Percentiles rank a stretch among this genome's conserved stretches.
phyloP scores from a whole-genome alignment of 1,139 yeast genomes.

The Blastobotrys aristatus region DNA sequence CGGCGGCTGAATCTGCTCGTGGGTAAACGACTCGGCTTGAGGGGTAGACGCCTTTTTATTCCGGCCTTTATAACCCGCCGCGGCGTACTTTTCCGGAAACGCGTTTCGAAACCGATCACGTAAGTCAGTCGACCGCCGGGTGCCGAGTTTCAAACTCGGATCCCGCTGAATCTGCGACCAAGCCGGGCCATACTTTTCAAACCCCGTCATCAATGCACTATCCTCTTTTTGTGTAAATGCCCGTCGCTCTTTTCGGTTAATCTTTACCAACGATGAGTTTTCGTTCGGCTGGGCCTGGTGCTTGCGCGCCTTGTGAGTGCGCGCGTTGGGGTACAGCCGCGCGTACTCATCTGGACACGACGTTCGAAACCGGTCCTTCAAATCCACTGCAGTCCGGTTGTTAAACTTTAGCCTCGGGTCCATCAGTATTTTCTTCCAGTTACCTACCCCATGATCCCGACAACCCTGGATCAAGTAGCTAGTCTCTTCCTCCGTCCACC shows the following conservation, averaged over 20 bases:
- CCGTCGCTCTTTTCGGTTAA: conserved; percentile 41
- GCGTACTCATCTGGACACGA: conserved; percentile 43
- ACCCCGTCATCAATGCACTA: conserved; percentile 60
- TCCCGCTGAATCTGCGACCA: conserved; percentile 76
- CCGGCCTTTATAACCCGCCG: conserved; percentile 42
- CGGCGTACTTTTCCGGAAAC: conserved; percentile 41
- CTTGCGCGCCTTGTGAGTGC: conserved; percentile 31
- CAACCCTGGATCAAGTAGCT: conserved; percentile 41
- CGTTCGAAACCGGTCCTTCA: conserved; percentile 41
- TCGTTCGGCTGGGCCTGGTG: background rate
- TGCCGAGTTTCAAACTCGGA: conserved; percentile 34
- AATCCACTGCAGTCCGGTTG: conserved; percentile 41
- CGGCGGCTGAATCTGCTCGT: background rate
- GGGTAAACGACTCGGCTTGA: background rate
- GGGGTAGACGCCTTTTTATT: background rate
- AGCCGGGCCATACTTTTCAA: conserved; percentile 66
- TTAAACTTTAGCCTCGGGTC: conserved; percentile 39
- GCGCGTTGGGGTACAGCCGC: conserved; percentile 42
- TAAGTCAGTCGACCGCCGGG: conserved; percentile 41
- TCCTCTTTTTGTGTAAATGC: conserved; percentile 70
- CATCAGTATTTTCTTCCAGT: conserved; percentile 43
- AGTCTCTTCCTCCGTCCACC: conserved; percentile 43
- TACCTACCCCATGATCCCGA: conserved; percentile 41
- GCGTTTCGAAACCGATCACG: conserved; percentile 44
- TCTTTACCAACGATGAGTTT: conserved; percentile 29